Conservation (phyloP, 768 basidiomycete species). For the Podaxis rugospora region DNA sequence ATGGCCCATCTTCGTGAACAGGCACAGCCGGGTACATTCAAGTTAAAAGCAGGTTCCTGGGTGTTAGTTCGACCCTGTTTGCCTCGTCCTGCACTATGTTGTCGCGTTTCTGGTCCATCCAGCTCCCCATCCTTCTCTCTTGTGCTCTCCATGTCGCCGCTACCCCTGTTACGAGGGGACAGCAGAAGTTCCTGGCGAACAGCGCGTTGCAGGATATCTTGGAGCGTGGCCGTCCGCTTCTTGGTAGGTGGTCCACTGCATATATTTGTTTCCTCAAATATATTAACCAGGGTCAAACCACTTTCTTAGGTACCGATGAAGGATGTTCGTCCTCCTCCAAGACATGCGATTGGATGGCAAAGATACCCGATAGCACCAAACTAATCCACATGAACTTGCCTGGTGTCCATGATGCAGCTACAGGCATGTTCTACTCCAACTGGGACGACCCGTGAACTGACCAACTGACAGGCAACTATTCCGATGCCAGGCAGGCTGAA, state of each 20-base stretch:
- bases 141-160: neutral
- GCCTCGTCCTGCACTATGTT: neutral
- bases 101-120: neutral
- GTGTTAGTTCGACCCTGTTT: neutral
- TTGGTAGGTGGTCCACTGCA: neutral
- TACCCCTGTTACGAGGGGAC: neutral
- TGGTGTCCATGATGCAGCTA: slow-evolving; percentile 47
- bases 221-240: slow-evolving; percentile 3
- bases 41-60: neutral
- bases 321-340: slow-evolving; percentile 28
- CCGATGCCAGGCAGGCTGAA: slow-evolving; percentile 35
- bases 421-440: slow-evolving; percentile 26
- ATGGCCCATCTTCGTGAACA: neutral
- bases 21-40: neutral
- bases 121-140: neutral
- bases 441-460: neutral
- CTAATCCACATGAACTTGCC: slow-evolving; percentile 49
- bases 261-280: neutral
- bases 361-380: slow-evolving; percentile 34
- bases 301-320: slow-evolving; percentile 26
- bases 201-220: slow-evolving; percentile 5
- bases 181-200: neutral
- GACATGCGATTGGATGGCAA: slow-evolving; percentile 45
- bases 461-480: slow-evolving; percentile 36
- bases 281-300: neutral